Base-by-base conservation (phyloP, 345 rosid genomes). In the Citrus reticulata region DNA sequence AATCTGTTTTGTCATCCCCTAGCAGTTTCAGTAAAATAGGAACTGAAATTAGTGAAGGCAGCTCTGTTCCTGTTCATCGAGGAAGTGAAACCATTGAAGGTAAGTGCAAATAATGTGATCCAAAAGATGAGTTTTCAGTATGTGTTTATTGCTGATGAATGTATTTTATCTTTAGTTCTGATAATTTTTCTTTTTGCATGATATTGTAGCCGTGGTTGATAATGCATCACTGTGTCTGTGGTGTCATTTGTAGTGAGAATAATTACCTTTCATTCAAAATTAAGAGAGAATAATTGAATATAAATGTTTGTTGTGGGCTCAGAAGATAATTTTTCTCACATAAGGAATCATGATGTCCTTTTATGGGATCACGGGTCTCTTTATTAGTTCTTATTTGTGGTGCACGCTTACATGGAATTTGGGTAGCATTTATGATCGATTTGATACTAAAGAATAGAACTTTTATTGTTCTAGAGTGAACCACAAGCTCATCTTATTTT, bases 1-100 rank as follows among this genome's bases (percentile, higher is more conserved):
- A 20, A 55, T 10, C 72, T 25, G 78, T 72, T 80, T 42, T 77
- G 60, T 70, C n/a, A 32, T 80, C 86, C 59, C 87, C 92, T 76
- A 65, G 71, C 73, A 70, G 78, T 68, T 78, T 73, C 64, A 75
- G 61, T 84, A 63, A 72, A 60, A 70, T 66, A 51, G 83, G 72
- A 19, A 78, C 71, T 37, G 86, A 69, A 73, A 73, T 65, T 70
- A 59, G 75, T 20, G 88, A 77, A 69, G 84, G 68, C 40, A 68
- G 68, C 62, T 49, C 27, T 13, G 19, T 67, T 62, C 78, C 73
- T 68, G 79, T 62, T 81, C 74, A 67, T 35, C 51, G 9, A 13
- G 68, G 78, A 77, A 87, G 81, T 82, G 58, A 75, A 83, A 49
- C 61, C 54, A 70, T 80, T 71, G 46, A 71, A 29, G n/a, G 64